Conservation (phyloP, 345 rosid species). For the Reutealis trisperma region DNA sequence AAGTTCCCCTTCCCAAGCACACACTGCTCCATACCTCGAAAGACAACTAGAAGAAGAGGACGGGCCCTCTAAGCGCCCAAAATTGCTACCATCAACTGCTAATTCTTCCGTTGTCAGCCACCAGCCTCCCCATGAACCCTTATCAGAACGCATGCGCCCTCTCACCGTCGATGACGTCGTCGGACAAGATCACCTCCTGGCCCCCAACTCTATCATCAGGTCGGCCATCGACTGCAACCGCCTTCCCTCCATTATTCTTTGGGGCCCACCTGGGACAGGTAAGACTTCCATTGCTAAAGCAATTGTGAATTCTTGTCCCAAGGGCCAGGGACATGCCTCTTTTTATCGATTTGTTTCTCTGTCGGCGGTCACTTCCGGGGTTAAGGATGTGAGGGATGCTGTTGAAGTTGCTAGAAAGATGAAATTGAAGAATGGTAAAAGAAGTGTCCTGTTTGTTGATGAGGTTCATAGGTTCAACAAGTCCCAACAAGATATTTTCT, state of each 20-base stretch:
- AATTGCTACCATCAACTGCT: not conserved
- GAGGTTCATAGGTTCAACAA: conserved; percentile 86
- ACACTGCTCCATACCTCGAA: conserved; percentile 6
- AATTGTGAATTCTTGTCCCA: conserved; percentile 48
- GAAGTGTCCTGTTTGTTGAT: conserved; percentile 73
- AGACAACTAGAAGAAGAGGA: conserved; percentile 7
- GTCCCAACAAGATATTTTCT: conserved; percentile 80
- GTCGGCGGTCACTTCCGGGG: conserved; percentile 74
- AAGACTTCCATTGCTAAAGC: conserved; percentile 82
- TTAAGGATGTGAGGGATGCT: conserved; percentile 77
- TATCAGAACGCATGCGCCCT: conserved; percentile 87
- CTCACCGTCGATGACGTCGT: conserved; percentile 65
- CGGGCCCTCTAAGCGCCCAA: conserved; percentile 40
- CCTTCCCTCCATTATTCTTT: conserved; percentile 70
- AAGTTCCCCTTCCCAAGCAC: conserved; percentile 7
- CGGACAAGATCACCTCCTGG: conserved; percentile 72
- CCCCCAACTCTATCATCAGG: conserved; percentile 52
- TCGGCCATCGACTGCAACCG: conserved; percentile 55
- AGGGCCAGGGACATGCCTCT: conserved; percentile 18
- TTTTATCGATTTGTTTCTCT: conserved; percentile 55
- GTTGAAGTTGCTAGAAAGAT: conserved; percentile 63
- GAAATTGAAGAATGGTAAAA: conserved; percentile 42
- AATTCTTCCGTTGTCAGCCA: not conserved
- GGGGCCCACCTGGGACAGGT: conserved; percentile 96
- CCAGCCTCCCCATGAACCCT: conserved; percentile 38